Conservation (phyloP, 768 basidiomycete species). For the Rickenella mellea region DNA sequence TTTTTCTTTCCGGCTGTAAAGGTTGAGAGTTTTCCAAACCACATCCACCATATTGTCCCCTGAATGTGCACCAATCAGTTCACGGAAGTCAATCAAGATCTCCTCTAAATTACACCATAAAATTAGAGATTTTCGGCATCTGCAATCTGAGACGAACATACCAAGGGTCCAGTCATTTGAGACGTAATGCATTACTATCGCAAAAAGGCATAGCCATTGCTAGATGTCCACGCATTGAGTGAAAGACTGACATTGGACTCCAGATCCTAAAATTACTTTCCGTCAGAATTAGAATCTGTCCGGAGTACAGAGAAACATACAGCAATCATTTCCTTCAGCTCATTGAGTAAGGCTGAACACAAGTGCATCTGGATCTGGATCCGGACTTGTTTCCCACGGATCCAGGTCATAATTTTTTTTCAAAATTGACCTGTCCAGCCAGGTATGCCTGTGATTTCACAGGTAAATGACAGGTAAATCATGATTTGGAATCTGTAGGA, state of each 20-base stretch:
- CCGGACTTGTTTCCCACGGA: no score
- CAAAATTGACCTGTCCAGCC: no score
- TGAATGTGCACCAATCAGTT: not conserved
- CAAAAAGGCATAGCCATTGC: constrained; percentile 17
- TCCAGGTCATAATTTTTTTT: no score
- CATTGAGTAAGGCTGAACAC: no score
- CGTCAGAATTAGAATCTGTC: not conserved
- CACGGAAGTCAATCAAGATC: not conserved
- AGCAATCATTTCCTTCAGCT: constrained; percentile 9
- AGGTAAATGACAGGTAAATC: no score
- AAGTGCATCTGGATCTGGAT: no score
- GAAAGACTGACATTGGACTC: constrained; percentile 11
- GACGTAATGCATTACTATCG: constrained; percentile 16
- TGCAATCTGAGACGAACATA: not conserved
- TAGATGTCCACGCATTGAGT: constrained; percentile 20
- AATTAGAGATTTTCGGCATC: not conserved
- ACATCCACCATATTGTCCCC: not conserved
- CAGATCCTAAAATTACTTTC: constrained; percentile 7
- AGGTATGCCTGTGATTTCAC: no score
- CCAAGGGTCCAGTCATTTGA: constrained; percentile 15
- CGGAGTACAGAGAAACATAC: constrained; percentile 5
- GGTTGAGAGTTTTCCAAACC: not conserved
- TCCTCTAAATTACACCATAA: not conserved
- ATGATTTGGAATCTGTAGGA: no score
- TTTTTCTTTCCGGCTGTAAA: not conserved